Evolutionary conservation across 257 asterid species (phyloP).

Genomic region (Rubia yunnanensis): DNA sequence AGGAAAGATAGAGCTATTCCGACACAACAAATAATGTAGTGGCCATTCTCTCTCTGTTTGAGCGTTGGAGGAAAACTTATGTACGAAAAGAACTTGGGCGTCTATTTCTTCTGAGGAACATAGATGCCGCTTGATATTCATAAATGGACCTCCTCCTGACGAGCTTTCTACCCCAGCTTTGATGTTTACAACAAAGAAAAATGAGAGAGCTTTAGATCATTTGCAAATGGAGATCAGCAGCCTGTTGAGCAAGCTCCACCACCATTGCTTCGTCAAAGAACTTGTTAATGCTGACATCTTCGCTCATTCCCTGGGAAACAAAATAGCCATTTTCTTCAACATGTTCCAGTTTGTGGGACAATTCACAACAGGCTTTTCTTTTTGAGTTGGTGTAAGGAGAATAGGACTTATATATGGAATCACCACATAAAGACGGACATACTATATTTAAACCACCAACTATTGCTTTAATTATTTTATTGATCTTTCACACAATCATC

Average conservation of each 20-base stretch:
- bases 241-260: constrained; percentile 90
- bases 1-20: too few species aligned
- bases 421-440: not conserved
- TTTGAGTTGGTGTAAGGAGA: too few species aligned
- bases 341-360: too few species aligned
- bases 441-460: not conserved
- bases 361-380: too few species aligned
- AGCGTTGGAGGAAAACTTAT: not conserved
- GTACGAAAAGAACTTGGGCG: not conserved
- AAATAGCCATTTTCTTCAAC: not conserved
- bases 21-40: too few species aligned
- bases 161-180: not conserved
- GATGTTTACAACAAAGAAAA: not conserved
- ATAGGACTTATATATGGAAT: not conserved
- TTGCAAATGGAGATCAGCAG: constrained; percentile 82
- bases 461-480: not conserved
- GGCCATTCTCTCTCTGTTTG: too few species aligned
- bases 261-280: constrained; percentile 97
- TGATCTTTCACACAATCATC: not conserved
- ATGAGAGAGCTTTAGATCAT: constrained; percentile 26
- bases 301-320: constrained; percentile 81
- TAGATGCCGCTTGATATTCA: too few species aligned
- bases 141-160: too few species aligned
- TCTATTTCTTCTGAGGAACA: too few species aligned
- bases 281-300: constrained; percentile 84